phyloP scores from a whole-genome alignment of 805 yeast genomes.

The Sugiyamaella americana region DNA sequence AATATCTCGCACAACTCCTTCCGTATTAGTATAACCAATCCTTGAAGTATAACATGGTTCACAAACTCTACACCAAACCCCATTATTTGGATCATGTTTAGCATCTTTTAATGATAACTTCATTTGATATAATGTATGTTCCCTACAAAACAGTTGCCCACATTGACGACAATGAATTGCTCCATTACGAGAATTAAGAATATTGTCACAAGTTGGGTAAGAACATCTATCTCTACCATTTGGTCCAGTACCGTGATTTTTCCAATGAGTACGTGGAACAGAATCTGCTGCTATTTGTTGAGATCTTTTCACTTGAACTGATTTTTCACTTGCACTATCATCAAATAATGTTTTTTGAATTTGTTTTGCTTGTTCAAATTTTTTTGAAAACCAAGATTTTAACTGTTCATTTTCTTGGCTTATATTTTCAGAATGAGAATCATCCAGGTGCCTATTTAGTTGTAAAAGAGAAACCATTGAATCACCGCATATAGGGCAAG shows the following conservation, averaged over 20 bases:
- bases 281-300: conserved; percentile 25
- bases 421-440: conserved; percentile 44
- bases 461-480: conserved; percentile 45
- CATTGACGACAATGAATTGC: conserved; percentile 69
- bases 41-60: conserved; percentile 48
- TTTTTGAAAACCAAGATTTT: conserved; percentile 40
- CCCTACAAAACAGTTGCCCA: conserved; percentile 63
- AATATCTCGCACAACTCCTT: conserved; percentile 42
- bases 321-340: conserved; percentile 22
- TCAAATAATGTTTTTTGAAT: conserved; percentile 45
- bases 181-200: conserved; percentile 48
- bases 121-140: conserved; percentile 52
- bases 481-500: conserved; percentile 70
- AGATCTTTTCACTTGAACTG: not conserved
- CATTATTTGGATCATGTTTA: conserved; percentile 41
- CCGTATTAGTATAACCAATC: conserved; percentile 44
- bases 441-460: conserved; percentile 61
- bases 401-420: conserved; percentile 32
- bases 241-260: conserved; percentile 26
- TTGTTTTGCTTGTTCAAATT: conserved; percentile 36
- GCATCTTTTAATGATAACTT: conserved; percentile 43
- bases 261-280: conserved; percentile 53
- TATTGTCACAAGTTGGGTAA: conserved; percentile 36
- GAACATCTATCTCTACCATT: conserved; percentile 40
- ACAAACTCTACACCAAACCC: conserved; percentile 72